Evolutionary conservation across 257 asterid genomes (phyloP), one percentile per base, ranked within the genome.

Genomic region (Solanum bulbocastanum): DNA sequence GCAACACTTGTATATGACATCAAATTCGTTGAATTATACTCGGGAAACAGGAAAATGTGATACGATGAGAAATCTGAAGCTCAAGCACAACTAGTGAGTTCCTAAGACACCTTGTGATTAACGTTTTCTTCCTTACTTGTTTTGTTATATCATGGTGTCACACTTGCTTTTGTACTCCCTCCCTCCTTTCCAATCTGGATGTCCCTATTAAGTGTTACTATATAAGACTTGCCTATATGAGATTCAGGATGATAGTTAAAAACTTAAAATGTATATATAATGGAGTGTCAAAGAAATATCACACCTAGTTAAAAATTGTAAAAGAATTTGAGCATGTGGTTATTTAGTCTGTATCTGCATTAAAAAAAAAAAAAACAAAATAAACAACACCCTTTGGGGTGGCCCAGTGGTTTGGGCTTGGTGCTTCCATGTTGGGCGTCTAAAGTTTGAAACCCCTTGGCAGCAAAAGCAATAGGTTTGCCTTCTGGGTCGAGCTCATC

Each of bases 1-100:
- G 98, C 99, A 14, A 96, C 99, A 2, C 98, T 96, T 79, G 30
- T 93, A 39, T 96, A 95, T 14, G 98, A 95, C 60, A 92, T 96
- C 90, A 91, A 92, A 8, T 95, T 95, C 83, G 97, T 95, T 20
- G 92, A 92, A 14, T 83, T 96, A 88, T 96, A 95, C 92, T 86
- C 83, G 23, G 99, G 99, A 75, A 96, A 96, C 88, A 90, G 99
- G 90, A 92, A 90, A 30, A 27, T 35, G 58, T 11, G 83, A 83
- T 6, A 40, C 79, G 65, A 40, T 37, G 84, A 44, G 65, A 87
- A 33, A 32, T 62, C 36, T 65, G 79, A 40, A 85, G 60, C 73
- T 25, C 44, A 39, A 37, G 82, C 87, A 66, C 40, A 85, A 16
- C 87, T 25, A 85, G 58, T 66, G 18, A 71, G 87, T 85, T 85